Conservation (phyloP, 2,329 filamentous ascomycete species). For the Diaporthe ilicicola region DNA sequence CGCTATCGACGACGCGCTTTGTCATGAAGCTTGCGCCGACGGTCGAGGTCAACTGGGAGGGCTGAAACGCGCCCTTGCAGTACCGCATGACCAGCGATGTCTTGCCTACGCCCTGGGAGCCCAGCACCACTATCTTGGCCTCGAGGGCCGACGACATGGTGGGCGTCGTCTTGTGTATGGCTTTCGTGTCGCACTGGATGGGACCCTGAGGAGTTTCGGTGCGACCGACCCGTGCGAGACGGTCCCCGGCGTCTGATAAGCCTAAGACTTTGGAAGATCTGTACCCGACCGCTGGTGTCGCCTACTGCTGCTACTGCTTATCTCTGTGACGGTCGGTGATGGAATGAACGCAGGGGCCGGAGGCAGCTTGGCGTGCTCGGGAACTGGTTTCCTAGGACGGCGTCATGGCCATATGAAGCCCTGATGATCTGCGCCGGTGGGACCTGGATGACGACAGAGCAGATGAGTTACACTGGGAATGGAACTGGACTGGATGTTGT, state of each 20-base stretch:
- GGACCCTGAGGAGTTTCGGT: not conserved
- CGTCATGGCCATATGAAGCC: conserved; percentile 22
- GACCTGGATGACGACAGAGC: conserved; percentile 19
- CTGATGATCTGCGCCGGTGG: conserved; percentile 21
- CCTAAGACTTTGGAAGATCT: not conserved
- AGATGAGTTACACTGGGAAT: not conserved
- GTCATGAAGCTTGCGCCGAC: conserved; percentile 83
- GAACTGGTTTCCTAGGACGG: conserved; percentile 2
- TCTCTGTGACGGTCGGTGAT: not conserved
- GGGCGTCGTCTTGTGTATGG: not conserved
- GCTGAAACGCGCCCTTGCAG: conserved; percentile 76
- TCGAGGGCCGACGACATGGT: conserved; percentile 68
- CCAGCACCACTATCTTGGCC: conserved; percentile 83
- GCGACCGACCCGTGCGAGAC: not conserved
- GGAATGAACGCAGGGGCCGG: conserved; percentile 16
- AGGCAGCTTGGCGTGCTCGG: conserved; percentile 21
- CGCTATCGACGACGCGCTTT: conserved; percentile 81
- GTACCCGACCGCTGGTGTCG: not conserved
- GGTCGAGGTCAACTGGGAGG: conserved; percentile 72
- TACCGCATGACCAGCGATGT: conserved; percentile 81
- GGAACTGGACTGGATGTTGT: not conserved
- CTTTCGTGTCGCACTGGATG: not conserved
- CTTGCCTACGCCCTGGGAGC: conserved; percentile 82
- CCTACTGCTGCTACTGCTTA: conserved; percentile 3
- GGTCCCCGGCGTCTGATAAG: not conserved